phyloP scores from a whole-genome alignment of 768 basidiomycete species.

The Artomyces pyxidatus region DNA sequence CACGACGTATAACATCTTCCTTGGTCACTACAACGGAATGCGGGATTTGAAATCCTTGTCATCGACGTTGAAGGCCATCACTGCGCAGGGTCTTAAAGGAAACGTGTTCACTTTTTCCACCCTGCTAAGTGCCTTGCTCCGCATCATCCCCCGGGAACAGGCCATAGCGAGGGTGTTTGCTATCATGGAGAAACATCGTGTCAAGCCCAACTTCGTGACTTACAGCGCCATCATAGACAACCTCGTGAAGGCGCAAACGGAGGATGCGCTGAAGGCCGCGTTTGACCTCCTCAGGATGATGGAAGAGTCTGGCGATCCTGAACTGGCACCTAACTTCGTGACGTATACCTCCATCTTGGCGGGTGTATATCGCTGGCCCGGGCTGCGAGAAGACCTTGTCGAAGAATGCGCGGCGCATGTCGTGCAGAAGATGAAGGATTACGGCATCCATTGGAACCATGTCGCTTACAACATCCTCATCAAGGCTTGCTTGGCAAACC shows the following conservation, averaged over 20 bases:
- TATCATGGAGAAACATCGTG: conserved; percentile 69
- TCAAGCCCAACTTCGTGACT: conserved; percentile 66
- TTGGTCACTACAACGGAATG: conserved; percentile 57
- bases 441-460: conserved; percentile 46
- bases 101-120: conserved; percentile 87
- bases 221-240: conserved; percentile 76
- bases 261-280: conserved; percentile 49
- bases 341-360: conserved; percentile 80
- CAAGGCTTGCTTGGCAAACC: conserved; percentile 50
- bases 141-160: conserved; percentile 50
- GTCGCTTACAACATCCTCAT: conserved; percentile 76
- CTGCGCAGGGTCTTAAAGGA: conserved; percentile 44
- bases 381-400: conserved; percentile 36
- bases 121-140: conserved; percentile 70
- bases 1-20: conserved; percentile 73
- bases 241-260: conserved; percentile 50
- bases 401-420: conserved; percentile 44
- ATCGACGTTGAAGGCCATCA: conserved; percentile 48
- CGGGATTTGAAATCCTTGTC: conserved; percentile 59
- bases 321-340: conserved; percentile 57
- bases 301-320: conserved; percentile 43
- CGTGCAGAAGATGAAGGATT: conserved; percentile 48
- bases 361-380: conserved; percentile 56
- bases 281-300: conserved; percentile 67
- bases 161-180: conserved; percentile 55